Base-by-base conservation (phyloP, 2,329 filamentous ascomycete species). In the Sporothrix pseudoabietina region DNA sequence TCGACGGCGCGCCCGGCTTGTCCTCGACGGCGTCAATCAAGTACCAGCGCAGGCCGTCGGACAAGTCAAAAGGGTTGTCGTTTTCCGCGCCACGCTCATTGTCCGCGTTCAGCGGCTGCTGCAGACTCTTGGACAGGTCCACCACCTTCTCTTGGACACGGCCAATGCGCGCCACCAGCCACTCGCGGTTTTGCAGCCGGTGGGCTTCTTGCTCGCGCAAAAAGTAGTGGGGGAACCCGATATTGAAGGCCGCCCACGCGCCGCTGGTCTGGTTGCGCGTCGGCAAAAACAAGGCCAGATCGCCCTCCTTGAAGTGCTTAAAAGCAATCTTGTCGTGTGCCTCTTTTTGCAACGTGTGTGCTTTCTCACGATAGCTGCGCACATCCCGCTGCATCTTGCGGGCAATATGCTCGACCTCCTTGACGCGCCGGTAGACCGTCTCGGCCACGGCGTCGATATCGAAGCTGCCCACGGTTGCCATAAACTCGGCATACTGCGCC, bases 161-260 rank as follows among this genome's bases (percentile, higher is more conserved):
- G 14, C 90, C 90, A 74, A 99, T 98, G 19, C 96, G 91, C 9
- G 96, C 96, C 8, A 99, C 91, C n/a, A 99, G 89, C 94, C 96
- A 99, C 80, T 99, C 96, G 49, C 95, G 89, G 66, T 90, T 91
- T 41, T 91, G 89, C 6, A 99, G 85, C 75, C 93, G 91, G 82
- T 99, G 97, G 0, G 87, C 87, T 78, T 98, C 95, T 80, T 97
- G 92, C 81, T 99, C 96, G 49, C 94, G 92, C 2, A 99, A 86
- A 83, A 99, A 99, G 83, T 96, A 98, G 81, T 99, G 96, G 9
- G 96, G 96, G 74, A 95, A 97, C 0, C 94, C 95, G 44, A 99
- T 93, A 78, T 99, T 99, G 87, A 99, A 99, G 0, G 96, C 96
- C 5, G 96, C 96, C 96, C 96, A 99, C 0, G 96, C 95, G 19